Evolutionary conservation across 2,329 filamentous ascomycete genomes (phyloP), one percentile per base, ranked within the genome.

Genomic region (Hawksworthiomyces lignivorus): DNA sequence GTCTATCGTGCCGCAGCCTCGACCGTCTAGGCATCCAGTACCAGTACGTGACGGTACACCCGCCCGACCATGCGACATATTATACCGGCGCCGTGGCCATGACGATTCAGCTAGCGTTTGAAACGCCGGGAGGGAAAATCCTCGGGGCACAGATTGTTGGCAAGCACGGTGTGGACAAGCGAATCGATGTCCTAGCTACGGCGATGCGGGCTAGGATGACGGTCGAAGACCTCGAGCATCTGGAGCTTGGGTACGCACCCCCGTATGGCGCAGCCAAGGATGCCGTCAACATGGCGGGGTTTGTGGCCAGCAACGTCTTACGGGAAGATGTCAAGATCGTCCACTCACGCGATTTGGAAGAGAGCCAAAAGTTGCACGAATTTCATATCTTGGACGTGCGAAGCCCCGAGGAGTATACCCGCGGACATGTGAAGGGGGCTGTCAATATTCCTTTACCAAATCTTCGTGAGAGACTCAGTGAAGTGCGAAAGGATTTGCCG

Each of bases 211-310:
- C 48, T 3, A 39, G 43, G n/a, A 55, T 56, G 54, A 50, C 50
- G 2, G 44, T 53, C 20, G 50, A 44, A 30, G 54, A 56, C 34
- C 43, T 56, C 21, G 52, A 55, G 44, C 52, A 56, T 37, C 40
- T 56, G 12, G 54, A 55, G 44, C 32, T 56, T 14, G 49, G 46
- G 5, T 56, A 56, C 39, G 51, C 54, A 18, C 54, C 54, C 20
- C 54, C 54, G 4, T 56, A 51, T 35, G 30, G 30, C n/a, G 30
- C 30, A 8, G 30, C 30, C 30, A 32, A 32, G 30, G 30, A 32
- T 6, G 30, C 53, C 3, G 49, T 56, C 30, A 56, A 56, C 43
- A 55, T 56, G 52, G 54, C 48, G 4, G 53, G 54, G 8, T 56
- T 54, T 28, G 52, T 55, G 11, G 53, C 40, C 3, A 44, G 48